Percentiles rank a stretch among this genome's conserved stretches.
Conservation (phyloP, 2,329 filamentous ascomycete genomes). For the Botrytis elliptica region DNA sequence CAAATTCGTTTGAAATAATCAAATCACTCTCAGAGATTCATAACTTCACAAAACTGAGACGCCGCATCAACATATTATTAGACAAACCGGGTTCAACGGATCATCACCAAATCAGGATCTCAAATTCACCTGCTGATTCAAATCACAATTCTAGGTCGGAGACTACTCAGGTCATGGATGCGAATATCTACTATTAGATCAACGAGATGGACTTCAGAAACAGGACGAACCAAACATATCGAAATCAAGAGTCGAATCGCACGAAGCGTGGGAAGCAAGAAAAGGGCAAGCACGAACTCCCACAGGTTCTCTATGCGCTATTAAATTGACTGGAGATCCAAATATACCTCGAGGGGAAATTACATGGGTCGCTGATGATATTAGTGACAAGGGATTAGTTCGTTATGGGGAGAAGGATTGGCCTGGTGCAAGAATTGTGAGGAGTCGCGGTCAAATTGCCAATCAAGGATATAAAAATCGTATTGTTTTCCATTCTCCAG, state of each 20-base stretch:
- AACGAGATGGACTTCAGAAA: conserved; percentile 57
- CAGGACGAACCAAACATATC: conserved; percentile 44
- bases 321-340: conserved; percentile 89
- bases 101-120: neutral
- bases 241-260: conserved; percentile 44
- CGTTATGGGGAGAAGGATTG: conserved; percentile 68
- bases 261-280: conserved; percentile 47
- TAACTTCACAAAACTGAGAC: neutral
- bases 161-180: conserved; percentile 87
- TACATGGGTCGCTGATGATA: conserved; percentile 77
- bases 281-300: conserved; percentile 52
- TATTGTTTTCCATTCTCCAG: conserved; percentile 46
- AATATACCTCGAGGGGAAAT: conserved; percentile 86
- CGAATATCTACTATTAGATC: conserved; percentile 81
- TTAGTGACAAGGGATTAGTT: conserved; percentile 65
- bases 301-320: conserved; percentile 70
- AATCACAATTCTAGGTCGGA: conserved; percentile 46
- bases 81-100: neutral
- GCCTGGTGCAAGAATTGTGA: conserved; percentile 70
- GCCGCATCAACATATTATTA: neutral
- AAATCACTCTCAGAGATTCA: neutral
- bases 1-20: neutral
- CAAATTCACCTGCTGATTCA: neutral
- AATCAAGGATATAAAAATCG: conserved; percentile 67
- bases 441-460: conserved; percentile 75